Base-by-base conservation (phyloP, 2,329 filamentous ascomycete genomes). In the Aspergillus thermomutatus region DNA sequence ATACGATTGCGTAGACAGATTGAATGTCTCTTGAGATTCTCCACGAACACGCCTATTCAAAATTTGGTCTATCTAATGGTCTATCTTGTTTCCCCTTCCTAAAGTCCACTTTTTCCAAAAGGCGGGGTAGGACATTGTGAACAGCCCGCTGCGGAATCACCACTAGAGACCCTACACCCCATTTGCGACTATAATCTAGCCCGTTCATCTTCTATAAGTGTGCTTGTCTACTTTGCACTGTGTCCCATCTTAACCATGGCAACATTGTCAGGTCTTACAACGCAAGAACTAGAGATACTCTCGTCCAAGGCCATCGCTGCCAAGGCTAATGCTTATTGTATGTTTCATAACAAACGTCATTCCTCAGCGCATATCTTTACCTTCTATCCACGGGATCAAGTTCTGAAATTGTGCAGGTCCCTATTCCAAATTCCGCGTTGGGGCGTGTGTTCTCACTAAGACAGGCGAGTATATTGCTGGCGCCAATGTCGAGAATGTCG, bases 341-440 rank as follows among this genome's bases (percentile, higher is more conserved):
- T 72, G 77, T 79, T 55, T 45, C 45, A n/a, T 4, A 17, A 34
- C 17, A 49, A 9, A 23, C 46, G 19, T 14, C 37, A 19, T 28
- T 25, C 43, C 48, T n/a, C 3, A 14, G 11, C 27, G 43, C 14
- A 43, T 43, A 9, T 23, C 40, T 43, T 11, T 23, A 11, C 4
- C 8, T 21, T 10, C 40, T 43, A 21, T 4, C 8, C 9, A 21
- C 25, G 23, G 14, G 43, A 8, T 4, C 21, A 23, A 23, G 43
- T 25, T 46, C 19, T 46, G 23, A 46, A n/a, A 43, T 52, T 57
- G 34, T 51, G 25, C 41, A 87, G 85, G 85, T 71, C 92, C 90
- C 3, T 96, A 97, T 81, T 95, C 91, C 67, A 83, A 88, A 58
- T 99, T 97, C 81, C 90, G 87, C 61, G 94, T 99, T 60, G 94